A percentile compares a stretch with the other conserved stretches of the same genome.
phyloP scores from a whole-genome alignment of 371 early-diverging fungal genomes.

The Lichtheimia hyalospora region DNA sequence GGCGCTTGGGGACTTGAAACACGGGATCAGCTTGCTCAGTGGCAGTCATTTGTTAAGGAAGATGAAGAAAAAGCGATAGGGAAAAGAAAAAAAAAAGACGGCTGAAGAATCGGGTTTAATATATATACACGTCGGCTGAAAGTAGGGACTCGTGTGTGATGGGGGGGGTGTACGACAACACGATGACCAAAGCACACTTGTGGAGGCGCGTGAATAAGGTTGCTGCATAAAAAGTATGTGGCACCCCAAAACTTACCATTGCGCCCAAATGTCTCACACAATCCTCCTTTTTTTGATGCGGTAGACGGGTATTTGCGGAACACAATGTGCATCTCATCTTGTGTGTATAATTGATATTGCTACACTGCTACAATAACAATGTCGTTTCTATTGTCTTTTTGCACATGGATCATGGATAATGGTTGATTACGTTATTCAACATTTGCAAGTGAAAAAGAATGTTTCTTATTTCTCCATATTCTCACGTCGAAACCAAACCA shows the following conservation, averaged over 20 bases:
- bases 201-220: neutral
- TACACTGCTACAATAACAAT: neutral
- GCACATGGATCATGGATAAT: no score
- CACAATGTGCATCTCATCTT: neutral
- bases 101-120: no score
- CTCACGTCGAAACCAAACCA: neutral
- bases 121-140: no score
- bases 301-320: no score
- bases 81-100: neutral
- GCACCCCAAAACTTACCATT: neutral
- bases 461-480: neutral
- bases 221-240: constrained; percentile 3
- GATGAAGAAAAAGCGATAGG: neutral
- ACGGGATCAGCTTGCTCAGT: constrained; percentile 25
- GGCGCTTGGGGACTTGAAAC: constrained; percentile 46
- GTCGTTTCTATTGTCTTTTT: no score
- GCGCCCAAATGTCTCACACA: neutral
- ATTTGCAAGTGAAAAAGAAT: no score
- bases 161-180: no score
- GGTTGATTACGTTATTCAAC: no score
- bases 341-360: neutral
- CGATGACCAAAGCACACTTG: neutral
- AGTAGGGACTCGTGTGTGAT: no score
- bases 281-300: neutral
- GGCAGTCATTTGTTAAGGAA: constrained; percentile 13